Percentiles rank a stretch among this genome's conserved stretches.
Conservation (phyloP, 768 basidiomycete genomes). For the Arthromyces matolae region DNA sequence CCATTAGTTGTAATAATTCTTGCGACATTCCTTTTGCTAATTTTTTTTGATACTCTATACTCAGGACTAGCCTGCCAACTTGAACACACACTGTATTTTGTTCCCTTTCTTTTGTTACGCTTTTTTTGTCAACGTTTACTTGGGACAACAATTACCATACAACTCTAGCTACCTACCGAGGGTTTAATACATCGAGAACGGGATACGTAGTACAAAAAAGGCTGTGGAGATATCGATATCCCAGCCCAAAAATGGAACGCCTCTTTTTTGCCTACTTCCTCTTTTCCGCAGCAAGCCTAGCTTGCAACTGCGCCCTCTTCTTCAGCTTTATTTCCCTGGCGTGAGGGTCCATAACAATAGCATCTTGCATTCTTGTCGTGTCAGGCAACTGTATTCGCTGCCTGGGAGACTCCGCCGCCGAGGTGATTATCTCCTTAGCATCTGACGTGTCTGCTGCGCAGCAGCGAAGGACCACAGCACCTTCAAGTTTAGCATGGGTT, state of each 20-base stretch:
- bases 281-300: conserved; percentile 45
- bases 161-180: not conserved
- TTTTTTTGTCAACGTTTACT: too few relatives aligned
- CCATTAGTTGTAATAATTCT: not conserved
- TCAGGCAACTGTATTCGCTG: not conserved
- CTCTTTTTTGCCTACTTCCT: too few relatives aligned
- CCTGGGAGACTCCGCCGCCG: conserved; percentile 5
- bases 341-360: conserved; percentile 15
- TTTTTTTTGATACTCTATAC: not conserved
- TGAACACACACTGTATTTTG: conserved; percentile 6
- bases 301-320: conserved; percentile 43
- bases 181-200: not conserved
- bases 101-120: conserved; percentile 1
- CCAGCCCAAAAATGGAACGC: too few relatives aligned
- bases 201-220: not conserved
- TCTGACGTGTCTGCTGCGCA: conserved; percentile 1
- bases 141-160: too few relatives aligned
- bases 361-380: not conserved
- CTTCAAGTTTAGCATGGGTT: conserved; percentile 20
- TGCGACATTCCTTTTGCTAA: conserved; percentile 1
- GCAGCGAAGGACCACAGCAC: not conserved
- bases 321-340: conserved; percentile 43
- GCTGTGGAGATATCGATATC: too few relatives aligned
- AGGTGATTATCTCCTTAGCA: conserved; percentile 16
- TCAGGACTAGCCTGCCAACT: too few relatives aligned